Evolutionary conservation across 768 basidiomycete genomes (phyloP).

Genomic region (Tricholoma terreum): DNA sequence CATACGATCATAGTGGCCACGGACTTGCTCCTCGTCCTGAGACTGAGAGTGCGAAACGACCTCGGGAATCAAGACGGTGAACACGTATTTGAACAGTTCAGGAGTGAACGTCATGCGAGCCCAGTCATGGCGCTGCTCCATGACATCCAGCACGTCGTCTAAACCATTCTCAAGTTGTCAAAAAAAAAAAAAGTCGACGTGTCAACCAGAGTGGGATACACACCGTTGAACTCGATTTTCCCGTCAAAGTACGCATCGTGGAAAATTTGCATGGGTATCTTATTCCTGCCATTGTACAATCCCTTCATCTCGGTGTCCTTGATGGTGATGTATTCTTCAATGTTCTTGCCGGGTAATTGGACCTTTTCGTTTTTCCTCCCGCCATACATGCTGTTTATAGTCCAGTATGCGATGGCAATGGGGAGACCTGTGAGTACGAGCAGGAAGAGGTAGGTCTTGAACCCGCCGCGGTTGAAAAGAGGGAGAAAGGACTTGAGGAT

Average conservation of each 20-base stretch:
- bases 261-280: conserved; percentile 97
- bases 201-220: conserved; percentile 15
- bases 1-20: conserved; percentile 92
- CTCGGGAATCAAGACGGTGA: conserved; percentile 86
- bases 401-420: conserved; percentile 85
- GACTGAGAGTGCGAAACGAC: conserved; percentile 86
- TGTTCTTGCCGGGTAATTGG: conserved; percentile 74
- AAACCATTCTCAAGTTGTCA: conserved; percentile 1
- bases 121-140: conserved; percentile 97
- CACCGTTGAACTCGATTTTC: conserved; percentile 95
- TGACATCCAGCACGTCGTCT: conserved; percentile 91
- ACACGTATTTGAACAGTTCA: conserved; percentile 92
- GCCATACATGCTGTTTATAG: conserved; percentile 79
- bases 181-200: neutral
- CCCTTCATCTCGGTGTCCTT: conserved; percentile 79
- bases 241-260: conserved; percentile 97
- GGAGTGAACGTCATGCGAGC: conserved; percentile 86
- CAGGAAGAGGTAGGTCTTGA: conserved; percentile 84
- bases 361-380: conserved; percentile 82
- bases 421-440: conserved; percentile 73
- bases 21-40: conserved; percentile 95
- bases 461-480: conserved; percentile 77
- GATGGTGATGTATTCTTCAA: conserved; percentile 90
- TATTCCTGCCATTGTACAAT: conserved; percentile 77
- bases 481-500: conserved; percentile 80